Evolutionary conservation across 495 filamentous ascomycete genomes (phyloP), one percentile per base, ranked within the genome.

Genomic region (Peziza echinospora): DNA sequence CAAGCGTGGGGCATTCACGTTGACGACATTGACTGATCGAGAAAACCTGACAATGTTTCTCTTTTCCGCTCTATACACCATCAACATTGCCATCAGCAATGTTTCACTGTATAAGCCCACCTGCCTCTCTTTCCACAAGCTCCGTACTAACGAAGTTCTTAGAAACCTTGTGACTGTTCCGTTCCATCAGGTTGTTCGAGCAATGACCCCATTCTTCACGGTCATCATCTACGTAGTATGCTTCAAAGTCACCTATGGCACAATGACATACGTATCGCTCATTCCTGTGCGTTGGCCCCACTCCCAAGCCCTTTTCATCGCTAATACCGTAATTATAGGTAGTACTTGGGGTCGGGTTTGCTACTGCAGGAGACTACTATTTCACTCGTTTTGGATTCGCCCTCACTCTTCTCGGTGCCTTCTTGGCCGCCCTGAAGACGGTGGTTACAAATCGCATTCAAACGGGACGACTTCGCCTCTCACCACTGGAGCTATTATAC

Each of bases 1-100:
- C 26, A 53, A 58, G 47, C 53, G 57, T 19, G 69, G 71, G 13
- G 51, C 64, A 10, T 66, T 75, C 47, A 59, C 60, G 26, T 51
- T 71, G 44, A 70, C 65, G 2, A 57, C 58, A 41, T 63, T 75
- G 16, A 60, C 61, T 0, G 51, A 57, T 9, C 60, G 59, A 3
- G 69, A 74, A 50, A 65, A 68, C 46, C 45, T 65, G 2, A 59
- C 61, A 9, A 60, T 74, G 21, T 49, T 67, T 6, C 53, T 64
- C 5, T 75, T 75, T 53, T 75, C 72, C 5, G 57, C 67, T 17
- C 62, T 75, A 3, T 76, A 71, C 55, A 73, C 71, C 21, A 54
- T 72, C 55, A 76, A 76, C 60, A 73, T 76, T 45, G 72, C 71
- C 45, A 65, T 73, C 34, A 70, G 66, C 21, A 73, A 71, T 50